Conservation (phyloP, 768 basidiomycete species). For the Clitopilus passeckerianus region DNA sequence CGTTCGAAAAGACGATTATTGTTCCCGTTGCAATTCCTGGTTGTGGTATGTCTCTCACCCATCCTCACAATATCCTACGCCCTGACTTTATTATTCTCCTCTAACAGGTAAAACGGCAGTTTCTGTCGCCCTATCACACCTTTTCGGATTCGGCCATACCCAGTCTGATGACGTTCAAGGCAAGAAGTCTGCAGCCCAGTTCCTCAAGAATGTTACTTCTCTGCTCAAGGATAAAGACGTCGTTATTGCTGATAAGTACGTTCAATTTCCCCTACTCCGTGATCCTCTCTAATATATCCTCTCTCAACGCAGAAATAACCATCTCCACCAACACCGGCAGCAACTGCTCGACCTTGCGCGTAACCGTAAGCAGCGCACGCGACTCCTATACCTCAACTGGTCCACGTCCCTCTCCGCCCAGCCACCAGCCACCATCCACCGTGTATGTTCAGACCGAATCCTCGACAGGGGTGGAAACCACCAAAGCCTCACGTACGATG, state of each 20-base stretch:
- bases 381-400: slow-evolving; percentile 84
- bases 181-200: slow-evolving; percentile 69
- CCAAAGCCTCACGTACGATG: slow-evolving; percentile 69
- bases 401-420: slow-evolving; percentile 32
- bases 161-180: slow-evolving; percentile 86
- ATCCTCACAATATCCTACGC: neutral
- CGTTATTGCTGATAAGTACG: slow-evolving; percentile 91
- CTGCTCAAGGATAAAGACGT: slow-evolving; percentile 63
- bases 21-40: slow-evolving; percentile 90
- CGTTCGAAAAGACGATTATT: slow-evolving; percentile 73
- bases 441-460: slow-evolving; percentile 77
- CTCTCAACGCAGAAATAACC: slow-evolving; percentile 68
- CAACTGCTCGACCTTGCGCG: slow-evolving; percentile 55
- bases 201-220: slow-evolving; percentile 65
- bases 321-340: slow-evolving; percentile 73
- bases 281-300: neutral
- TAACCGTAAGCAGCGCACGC: slow-evolving; percentile 46
- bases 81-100: neutral
- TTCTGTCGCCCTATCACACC: slow-evolving; percentile 66
- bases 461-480: slow-evolving; percentile 76
- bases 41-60: slow-evolving; percentile 59
- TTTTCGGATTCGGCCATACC: slow-evolving; percentile 88
- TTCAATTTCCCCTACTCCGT: slow-evolving; percentile 2
- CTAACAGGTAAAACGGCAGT: slow-evolving; percentile 81
- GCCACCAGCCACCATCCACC: slow-evolving; percentile 58